Conservation (phyloP, 164 flowering plant species). For the Santalum album region DNA sequence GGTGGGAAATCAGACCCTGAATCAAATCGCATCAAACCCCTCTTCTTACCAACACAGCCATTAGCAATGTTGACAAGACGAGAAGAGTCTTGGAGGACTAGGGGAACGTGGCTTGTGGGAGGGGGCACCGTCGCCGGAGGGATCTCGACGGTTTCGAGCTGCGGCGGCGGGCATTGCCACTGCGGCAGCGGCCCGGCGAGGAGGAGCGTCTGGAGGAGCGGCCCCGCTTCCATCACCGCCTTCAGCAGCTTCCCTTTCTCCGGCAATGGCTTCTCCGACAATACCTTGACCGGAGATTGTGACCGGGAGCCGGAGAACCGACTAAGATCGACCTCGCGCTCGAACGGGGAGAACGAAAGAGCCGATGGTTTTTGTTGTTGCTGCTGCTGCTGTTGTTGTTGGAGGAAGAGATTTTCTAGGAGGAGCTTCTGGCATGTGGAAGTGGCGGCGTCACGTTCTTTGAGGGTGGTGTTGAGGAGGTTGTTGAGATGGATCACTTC, state of each 20-base stretch:
- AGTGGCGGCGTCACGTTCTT: not conserved
- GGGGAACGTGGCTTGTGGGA: not conserved
- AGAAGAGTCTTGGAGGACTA: no score
- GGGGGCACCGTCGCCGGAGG: constrained; percentile 21
- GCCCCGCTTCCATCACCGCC: constrained; percentile 37
- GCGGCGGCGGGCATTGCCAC: constrained; percentile 48
- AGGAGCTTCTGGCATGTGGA: not conserved
- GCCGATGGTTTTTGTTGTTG: no score
- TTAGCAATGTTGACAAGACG: no score
- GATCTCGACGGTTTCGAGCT: no score
- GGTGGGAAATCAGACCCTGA: no score
- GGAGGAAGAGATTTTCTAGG: not conserved
- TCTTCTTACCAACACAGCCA: no score
- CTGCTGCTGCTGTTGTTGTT: not conserved
- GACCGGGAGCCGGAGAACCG: no score
- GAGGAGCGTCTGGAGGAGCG: constrained; percentile 29
- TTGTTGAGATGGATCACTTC: not conserved
- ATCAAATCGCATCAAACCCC: no score
- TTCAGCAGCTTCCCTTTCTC: constrained; percentile 34
- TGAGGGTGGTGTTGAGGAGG: not conserved
- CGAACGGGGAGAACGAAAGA: no score
- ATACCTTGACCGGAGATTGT: not conserved
- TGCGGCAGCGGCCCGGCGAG: constrained; percentile 39
- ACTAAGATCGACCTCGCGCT: no score
- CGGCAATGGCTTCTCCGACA: constrained; percentile 25